phyloP scores from a whole-genome alignment of 2,329 filamentous ascomycete species.

The Aureobasidium uvarum region DNA sequence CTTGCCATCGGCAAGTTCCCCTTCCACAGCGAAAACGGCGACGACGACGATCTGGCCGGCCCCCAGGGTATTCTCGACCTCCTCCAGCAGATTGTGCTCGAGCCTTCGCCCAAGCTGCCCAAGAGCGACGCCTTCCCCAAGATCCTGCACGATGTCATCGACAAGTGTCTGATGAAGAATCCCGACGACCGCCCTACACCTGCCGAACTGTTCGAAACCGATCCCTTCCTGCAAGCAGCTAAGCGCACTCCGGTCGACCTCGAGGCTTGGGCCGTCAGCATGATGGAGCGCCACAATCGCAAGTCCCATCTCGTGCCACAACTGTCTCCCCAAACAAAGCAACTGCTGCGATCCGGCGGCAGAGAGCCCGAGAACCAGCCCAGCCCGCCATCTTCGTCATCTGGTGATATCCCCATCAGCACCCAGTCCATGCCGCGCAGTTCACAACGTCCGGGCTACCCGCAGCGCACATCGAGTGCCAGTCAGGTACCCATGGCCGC shows the following conservation, averaged over 20 bases:
- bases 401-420: constrained; percentile 37
- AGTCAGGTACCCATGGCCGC: constrained; percentile 32
- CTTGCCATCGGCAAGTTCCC: constrained; percentile 96
- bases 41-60: constrained; percentile 62
- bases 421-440: constrained; percentile 35
- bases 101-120: constrained; percentile 86
- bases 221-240: constrained; percentile 92
- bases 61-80: constrained; percentile 95
- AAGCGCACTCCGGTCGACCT: constrained; percentile 95
- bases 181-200: constrained; percentile 88
- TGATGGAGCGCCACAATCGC: constrained; percentile 94
- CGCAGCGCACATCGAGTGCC: constrained; percentile 46
- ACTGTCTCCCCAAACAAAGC: constrained; percentile 73
- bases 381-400: constrained; percentile 21
- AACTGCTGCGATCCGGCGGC: constrained; percentile 58
- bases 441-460: constrained; percentile 42
- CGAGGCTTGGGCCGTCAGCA: constrained; percentile 84
- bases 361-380: constrained; percentile 13
- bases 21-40: constrained; percentile 75
- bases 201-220: constrained; percentile 82
- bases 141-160: constrained; percentile 95
- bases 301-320: constrained; percentile 82
- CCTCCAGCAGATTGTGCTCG: constrained; percentile 94
- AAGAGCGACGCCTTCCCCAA: constrained; percentile 97
- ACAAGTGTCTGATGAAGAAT: constrained; percentile 89